phyloP scores from a whole-genome alignment of 208 protist genomes.

The Crithidia mellificae region DNA sequence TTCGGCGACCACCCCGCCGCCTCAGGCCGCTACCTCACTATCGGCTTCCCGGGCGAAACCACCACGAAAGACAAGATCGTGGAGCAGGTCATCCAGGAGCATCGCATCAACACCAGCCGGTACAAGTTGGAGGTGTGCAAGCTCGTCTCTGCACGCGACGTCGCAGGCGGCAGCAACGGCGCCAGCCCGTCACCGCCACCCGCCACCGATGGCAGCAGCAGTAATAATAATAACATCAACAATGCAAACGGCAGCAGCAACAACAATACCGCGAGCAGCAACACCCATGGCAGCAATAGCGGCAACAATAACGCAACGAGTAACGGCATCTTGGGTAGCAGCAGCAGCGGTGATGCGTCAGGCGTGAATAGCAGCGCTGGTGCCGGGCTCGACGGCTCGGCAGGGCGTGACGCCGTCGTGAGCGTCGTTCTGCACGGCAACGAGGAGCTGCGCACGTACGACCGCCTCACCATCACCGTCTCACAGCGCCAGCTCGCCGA shows the following conservation, averaged over 20 bases:
- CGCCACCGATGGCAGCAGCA: not conserved
- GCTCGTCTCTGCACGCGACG: conserved; percentile 19
- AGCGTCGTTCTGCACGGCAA: conserved; percentile 14
- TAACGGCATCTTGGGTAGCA: no score
- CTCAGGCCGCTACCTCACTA: conserved; percentile 66
- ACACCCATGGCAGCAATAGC: not conserved
- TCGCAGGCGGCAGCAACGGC: conserved; percentile 14
- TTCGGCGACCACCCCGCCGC: conserved; percentile 78
- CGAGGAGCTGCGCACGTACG: conserved; percentile 63
- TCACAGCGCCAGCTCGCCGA: conserved; percentile 66
- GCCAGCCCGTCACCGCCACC: not conserved
- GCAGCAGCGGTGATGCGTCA: no score
- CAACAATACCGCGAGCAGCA: no score
- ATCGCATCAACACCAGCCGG: conserved; percentile 74
- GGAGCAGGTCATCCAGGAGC: conserved; percentile 57
- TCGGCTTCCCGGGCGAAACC: conserved; percentile 64
- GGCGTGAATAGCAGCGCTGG: not conserved
- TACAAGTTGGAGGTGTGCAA: conserved; percentile 67
- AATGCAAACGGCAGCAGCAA: no score
- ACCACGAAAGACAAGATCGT: conserved; percentile 45
- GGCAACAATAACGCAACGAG: not conserved
- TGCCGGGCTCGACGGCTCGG: not conserved
- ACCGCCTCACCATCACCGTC: conserved; percentile 65
- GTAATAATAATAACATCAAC: not conserved
- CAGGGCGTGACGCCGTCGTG: conserved; percentile 3